These are phyloP conservation scores for Kwoniella sp. DNA, from an alignment of 768 basidiomycete species.

Conservation along the genomic window DNA sequence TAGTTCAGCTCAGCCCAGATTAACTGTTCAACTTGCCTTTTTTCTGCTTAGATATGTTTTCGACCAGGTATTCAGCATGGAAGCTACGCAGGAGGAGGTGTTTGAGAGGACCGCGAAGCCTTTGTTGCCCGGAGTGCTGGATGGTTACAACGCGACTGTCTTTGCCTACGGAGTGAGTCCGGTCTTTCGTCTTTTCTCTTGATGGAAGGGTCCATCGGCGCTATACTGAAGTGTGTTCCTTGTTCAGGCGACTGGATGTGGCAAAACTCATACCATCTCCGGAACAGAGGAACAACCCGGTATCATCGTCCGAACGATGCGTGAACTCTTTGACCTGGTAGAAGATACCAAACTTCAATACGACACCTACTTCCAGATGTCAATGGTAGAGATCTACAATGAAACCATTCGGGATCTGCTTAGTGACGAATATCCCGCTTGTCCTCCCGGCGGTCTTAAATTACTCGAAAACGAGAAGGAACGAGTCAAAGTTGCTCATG, in stretches of 20 bases:
- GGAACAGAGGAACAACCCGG: slow-evolving; percentile 85
- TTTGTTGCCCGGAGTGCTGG: slow-evolving; percentile 72
- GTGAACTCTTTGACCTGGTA: slow-evolving; percentile 91
- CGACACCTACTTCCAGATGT: slow-evolving; percentile 84
- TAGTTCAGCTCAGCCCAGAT: neutral
- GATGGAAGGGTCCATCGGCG: slow-evolving; percentile 8
- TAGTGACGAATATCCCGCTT: slow-evolving; percentile 63
- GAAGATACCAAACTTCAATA: slow-evolving; percentile 82
- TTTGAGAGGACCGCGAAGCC: slow-evolving; percentile 84
- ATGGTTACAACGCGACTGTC: slow-evolving; percentile 95
- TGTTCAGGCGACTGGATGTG: slow-evolving; percentile 95
- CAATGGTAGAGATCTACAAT: slow-evolving; percentile 98
- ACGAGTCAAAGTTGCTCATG: slow-evolving; percentile 77
- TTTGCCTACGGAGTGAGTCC: slow-evolving; percentile 93
- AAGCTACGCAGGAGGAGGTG: slow-evolving; percentile 79
- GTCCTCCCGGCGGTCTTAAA: slow-evolving; percentile 82
- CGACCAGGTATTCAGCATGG: slow-evolving; percentile 83
- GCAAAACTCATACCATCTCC: slow-evolving; percentile 98
- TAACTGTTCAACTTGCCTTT: neutral
- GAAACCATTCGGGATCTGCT: slow-evolving; percentile 97
- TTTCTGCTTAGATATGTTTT: slow-evolving; percentile 71
- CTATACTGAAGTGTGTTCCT: neutral
- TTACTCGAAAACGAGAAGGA: slow-evolving; percentile 88
- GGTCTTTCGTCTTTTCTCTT: slow-evolving; percentile 10
- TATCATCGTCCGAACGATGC: slow-evolving; percentile 94